A percentile compares a stretch with the other conserved stretches of the same genome.
phyloP scores from a whole-genome alignment of 2,329 filamentous ascomycete genomes.

The Trichoderma sp. region DNA sequence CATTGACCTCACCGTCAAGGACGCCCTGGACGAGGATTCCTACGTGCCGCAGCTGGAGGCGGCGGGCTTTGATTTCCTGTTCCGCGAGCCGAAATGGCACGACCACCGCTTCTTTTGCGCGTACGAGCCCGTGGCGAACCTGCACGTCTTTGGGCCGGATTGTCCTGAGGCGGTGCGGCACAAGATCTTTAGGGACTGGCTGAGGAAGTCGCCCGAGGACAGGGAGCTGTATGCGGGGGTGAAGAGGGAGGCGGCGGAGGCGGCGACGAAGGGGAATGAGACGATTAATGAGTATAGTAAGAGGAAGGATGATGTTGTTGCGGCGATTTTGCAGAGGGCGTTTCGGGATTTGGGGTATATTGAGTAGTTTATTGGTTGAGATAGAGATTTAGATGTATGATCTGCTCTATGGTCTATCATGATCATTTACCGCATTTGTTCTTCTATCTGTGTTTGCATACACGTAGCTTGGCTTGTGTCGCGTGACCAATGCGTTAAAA shows the following conservation, averaged over 20 bases:
- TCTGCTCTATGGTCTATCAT: background rate
- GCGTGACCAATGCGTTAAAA: background rate
- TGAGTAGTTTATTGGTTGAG: background rate
- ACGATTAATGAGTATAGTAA: slow-evolving; percentile 45
- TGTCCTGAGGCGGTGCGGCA: slow-evolving; percentile 49
- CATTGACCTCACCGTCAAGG: slow-evolving; percentile 52
- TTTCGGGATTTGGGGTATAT: slow-evolving; percentile 29
- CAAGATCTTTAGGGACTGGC: slow-evolving; percentile 49
- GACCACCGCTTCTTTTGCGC: slow-evolving; percentile 52
- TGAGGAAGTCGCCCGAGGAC: slow-evolving; percentile 44
- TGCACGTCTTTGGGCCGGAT: slow-evolving; percentile 54
- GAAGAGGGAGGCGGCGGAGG: slow-evolving; percentile 45
- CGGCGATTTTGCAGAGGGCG: slow-evolving; percentile 41
- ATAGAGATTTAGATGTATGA: background rate
- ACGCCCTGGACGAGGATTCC: slow-evolving; percentile 45
- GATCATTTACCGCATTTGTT: too few relatives aligned
- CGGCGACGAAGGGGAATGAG: slow-evolving; percentile 38
- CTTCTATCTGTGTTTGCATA: too few relatives aligned
- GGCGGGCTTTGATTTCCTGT: slow-evolving; percentile 50
- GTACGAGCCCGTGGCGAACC: slow-evolving; percentile 46
- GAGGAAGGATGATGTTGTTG: slow-evolving; percentile 46
- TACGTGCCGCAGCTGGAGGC: slow-evolving; percentile 51
- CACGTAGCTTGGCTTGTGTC: too few relatives aligned
- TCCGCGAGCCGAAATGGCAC: slow-evolving; percentile 53
- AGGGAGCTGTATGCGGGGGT: slow-evolving; percentile 44